Evolutionary conservation across 1,139 yeast genomes (phyloP), one percentile per base, ranked within the genome.

Genomic region (Geotrichum klebahnii): DNA sequence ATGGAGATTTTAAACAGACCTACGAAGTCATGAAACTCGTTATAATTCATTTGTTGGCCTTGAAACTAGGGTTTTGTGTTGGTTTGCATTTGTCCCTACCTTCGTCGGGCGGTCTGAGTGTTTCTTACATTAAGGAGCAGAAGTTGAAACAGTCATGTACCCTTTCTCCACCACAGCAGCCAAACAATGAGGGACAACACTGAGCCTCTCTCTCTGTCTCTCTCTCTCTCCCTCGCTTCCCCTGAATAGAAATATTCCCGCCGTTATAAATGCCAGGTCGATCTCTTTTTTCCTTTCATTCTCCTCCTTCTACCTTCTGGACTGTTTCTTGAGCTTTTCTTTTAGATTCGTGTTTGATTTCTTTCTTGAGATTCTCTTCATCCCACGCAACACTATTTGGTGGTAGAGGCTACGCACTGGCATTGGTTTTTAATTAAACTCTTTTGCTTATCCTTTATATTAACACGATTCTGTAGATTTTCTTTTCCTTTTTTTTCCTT

Each of bases 81-180:
- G n/a, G n/a, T n/a, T n/a, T n/a, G n/a, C n/a, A n/a, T n/a, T n/a
- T n/a, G n/a, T n/a, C n/a, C n/a, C n/a, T n/a, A n/a, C n/a, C n/a
- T n/a, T n/a, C n/a, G n/a, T n/a, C n/a, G n/a, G n/a, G n/a, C n/a
- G n/a, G n/a, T n/a, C 16, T 10, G 35, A 32, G 38, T 34, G n/a
- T n/a, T 8, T 8, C 16, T n/a, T 8, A n/a, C 38, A n/a, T 34
- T 14, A 16, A n/a, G n/a, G n/a, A n/a, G n/a, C 38, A n/a, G 38
- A n/a, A 34, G 38, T 23, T 34, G 38, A 34, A 34, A 34, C 38
- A 34, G 38, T 17, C 16, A n/a, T 16, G 38, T 34, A 14, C 38
- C 17, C 19, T 34, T 19, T 34, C 38, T 14, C 22, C 38, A 17
- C 38, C 16, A 12, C 16, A 14, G 10, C 16, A 29, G 5, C 2